Base-by-base conservation (phyloP, 2,329 filamentous ascomycete species). In the Arthrocladium fulminans region DNA sequence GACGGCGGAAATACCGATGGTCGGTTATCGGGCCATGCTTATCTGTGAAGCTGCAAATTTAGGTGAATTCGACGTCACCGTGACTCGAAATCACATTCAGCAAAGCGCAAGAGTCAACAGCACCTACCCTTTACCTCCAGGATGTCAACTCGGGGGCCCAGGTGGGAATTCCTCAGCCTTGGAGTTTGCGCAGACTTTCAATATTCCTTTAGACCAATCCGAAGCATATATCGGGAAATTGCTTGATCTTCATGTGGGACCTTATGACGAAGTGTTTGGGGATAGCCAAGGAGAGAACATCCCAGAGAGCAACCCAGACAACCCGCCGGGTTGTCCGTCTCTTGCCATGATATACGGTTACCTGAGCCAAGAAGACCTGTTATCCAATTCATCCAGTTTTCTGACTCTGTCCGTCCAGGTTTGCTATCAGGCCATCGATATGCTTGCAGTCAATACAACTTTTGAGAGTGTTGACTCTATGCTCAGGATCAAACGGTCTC, bases 271-370 rank as follows among this genome's bases (percentile, higher is more conserved):
- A 12, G 32, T 51, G 19, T 34, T 32, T n/a, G 52, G 30, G 15
- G 22, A 35, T 7, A 47, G 17, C 15, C 45, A 29, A 10, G 55
- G 49, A 12, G 54, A 56, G 32, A 2, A 29, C 3, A 12, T 19
- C 20, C 52, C 49, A 2, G 34, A 20, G 7, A 22, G 29, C 7
- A 52, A 50, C 15, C 2, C 17, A 1, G 54, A 57, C 40, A 57
- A 57, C 23, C 54, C 54, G 10, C 40, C 48, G 17, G 56, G 48
- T 2, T 58, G 56, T 44, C 56, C 56, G 3, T 55, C 56, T 13
- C 45, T 58, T 3, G 56, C 47, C 1, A 48, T 58, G 20, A 48
- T 55, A 2, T 57, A 52, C 29, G 56, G 56, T 8, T 51, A 45
- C 32, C 42, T 49, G 3, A 45, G 54, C 29, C 30, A 47, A 9